Base-by-base conservation (phyloP, 2,329 filamentous ascomycete species). In the Aspergillaceae sp. region DNA sequence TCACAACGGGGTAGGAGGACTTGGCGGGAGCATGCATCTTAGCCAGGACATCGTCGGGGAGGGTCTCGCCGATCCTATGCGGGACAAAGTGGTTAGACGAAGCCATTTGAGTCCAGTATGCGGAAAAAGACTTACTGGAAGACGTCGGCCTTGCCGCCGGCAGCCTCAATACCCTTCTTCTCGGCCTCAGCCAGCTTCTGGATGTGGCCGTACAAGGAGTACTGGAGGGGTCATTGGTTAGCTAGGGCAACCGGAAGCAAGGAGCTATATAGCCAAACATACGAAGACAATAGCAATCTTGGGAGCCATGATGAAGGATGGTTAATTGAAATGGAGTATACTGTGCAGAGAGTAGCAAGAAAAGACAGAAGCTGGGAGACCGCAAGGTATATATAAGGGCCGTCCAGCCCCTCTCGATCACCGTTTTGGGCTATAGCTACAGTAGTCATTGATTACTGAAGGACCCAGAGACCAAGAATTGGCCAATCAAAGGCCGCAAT, bases 151-250 rank as follows among this genome's bases (percentile, higher is more conserved):
- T 75, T 73, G 54, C 90, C 90, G 54, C 92, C 92, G 53, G 88
- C 89, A 63, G 84, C 81, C 73, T 90, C 84, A 63, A 96, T 87
- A 65, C 92, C 92, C 63, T 79, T 82, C 77, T 90, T 86, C 76
- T 97, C 90, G 53, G 89, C 88, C 69, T 92, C 82, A 61, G 91
- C 92, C 60, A 96, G 70, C 65, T 82, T 73, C 71, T 78, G 74
- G 71, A 96, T 84, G 74, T 96, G 90, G 72, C 92, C 91, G 73
- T 92, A 94, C 80, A 89, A 86, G 56, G 88, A 94, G 75, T 94
- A 94, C 87, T 92, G 51, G 32, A 46, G 30, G 4, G 29, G 28
- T 29, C 30, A 32, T 33, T 8, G 9, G 5, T 6, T 4, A n/a
- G 26, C 49, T 46, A 46, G 44, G 29, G n/a, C n/a, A 34, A n/a